Conservation (phyloP, 140 eudicot genomes). For the Eryngium alpinum region DNA sequence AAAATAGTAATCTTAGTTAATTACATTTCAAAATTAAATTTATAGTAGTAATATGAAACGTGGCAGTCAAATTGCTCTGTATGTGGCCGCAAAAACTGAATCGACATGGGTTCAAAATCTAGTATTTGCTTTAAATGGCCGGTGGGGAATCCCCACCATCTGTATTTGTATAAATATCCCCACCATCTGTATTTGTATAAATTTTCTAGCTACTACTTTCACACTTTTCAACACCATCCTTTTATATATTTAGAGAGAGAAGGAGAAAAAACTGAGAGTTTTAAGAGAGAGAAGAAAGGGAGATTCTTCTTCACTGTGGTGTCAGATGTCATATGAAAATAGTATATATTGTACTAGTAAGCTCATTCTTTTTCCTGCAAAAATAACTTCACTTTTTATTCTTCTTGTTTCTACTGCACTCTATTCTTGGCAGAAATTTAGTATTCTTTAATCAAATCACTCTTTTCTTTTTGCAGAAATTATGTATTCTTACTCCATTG, state of each 20-base stretch:
- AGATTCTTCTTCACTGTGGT: slow-evolving; percentile 40
- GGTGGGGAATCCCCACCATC: slow-evolving; percentile 43
- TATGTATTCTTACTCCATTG: background rate
- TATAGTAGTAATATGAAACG: slow-evolving; percentile 17
- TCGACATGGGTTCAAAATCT: slow-evolving; percentile 22
- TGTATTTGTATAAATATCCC: slow-evolving; percentile 13
- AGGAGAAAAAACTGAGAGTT: background rate
- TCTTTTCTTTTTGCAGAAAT: background rate
- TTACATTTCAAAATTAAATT: too few relatives aligned
- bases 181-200: slow-evolving; percentile 12
- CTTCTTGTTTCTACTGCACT: slow-evolving; percentile 15
- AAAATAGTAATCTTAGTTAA: too few relatives aligned
- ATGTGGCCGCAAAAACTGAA: slow-evolving; percentile 54
- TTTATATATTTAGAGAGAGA: background rate
- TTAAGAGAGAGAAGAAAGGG: background rate
- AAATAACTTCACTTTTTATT: slow-evolving; percentile 14
- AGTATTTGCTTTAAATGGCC: slow-evolving; percentile 36
- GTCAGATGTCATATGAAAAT: background rate
- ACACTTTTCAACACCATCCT: slow-evolving; percentile 41
- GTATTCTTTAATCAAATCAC: background rate
- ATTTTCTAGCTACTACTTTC: slow-evolving; percentile 1
- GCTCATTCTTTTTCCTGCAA: slow-evolving; percentile 22
- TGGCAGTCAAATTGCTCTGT: slow-evolving; percentile 51
- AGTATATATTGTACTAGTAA: background rate
- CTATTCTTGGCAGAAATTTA: background rate